Conservation (phyloP, 2,329 filamentous ascomycete genomes). For the Alternaria solani region DNA sequence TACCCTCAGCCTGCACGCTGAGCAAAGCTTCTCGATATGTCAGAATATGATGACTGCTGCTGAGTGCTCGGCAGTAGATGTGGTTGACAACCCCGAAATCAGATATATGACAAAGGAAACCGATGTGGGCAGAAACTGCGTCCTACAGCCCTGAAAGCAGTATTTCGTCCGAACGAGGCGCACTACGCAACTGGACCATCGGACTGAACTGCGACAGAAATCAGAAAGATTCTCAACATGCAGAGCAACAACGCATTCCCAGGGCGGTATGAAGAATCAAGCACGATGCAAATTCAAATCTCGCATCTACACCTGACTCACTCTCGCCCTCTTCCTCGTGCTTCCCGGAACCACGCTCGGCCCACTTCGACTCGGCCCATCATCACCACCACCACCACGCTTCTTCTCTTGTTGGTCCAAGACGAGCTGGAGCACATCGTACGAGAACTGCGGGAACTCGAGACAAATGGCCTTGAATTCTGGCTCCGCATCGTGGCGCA, state of each 20-base stretch:
- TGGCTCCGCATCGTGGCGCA: slow-evolving; percentile 84
- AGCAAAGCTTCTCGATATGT: not conserved
- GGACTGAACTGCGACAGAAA: not conserved
- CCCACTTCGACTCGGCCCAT: slow-evolving; percentile 38
- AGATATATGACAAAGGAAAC: not conserved
- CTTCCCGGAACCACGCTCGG: slow-evolving; percentile 50
- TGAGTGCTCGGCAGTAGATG: not conserved
- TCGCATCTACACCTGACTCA: slow-evolving; percentile 36
- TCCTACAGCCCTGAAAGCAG: not conserved
- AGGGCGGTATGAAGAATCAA: not conserved
- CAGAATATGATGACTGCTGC: not conserved
- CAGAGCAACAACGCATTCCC: not conserved
- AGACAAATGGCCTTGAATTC: slow-evolving; percentile 87
- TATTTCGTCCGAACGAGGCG: not conserved
- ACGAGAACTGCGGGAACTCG: slow-evolving; percentile 90
- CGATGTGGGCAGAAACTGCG: no score
- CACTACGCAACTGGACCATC: not conserved
- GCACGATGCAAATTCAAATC: not conserved
- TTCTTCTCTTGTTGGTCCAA: slow-evolving; percentile 60
- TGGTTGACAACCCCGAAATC: not conserved
- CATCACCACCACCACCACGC: slow-evolving; percentile 20
- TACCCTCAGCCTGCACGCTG: not conserved
- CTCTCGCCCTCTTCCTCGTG: slow-evolving; percentile 42
- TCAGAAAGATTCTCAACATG: not conserved
- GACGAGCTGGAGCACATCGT: slow-evolving; percentile 81